Evolutionary conservation across 2,329 filamentous ascomycete genomes (phyloP), one percentile per base, ranked within the genome.

Genomic region (Epichloe uncinata): DNA sequence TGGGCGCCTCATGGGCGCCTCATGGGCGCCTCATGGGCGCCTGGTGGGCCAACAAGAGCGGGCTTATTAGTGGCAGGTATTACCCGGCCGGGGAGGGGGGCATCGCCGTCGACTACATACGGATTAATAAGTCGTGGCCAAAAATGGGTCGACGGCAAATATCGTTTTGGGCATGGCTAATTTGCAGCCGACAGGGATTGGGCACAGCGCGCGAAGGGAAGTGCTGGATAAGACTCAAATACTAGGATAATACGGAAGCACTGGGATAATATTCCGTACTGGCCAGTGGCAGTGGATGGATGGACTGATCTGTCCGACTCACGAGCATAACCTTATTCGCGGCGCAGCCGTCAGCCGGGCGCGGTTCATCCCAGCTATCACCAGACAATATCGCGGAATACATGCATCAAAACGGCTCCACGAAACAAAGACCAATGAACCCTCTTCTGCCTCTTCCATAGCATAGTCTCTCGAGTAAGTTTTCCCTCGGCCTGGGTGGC

Each of bases 1-100:
- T 26, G 6, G 22, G 22, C 20, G 37, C 18, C 18, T 18, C 18
- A 18, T 13, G 18, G 22, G 49, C 49, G 45, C 49, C 33, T 46
- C 2, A 3, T 13, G 18, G 22, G 49, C 49, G 45, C 49, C 33
- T 46, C 6, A 30, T 15, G 18, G 22, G 49, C 49, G 49, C 49
- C 38, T 46, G 22, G n/a, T 9, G 48, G 12, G 7, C 40, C 30
- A 40, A 42, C 36, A 40, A 42, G 46, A 48, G 42, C 9, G 34
- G 52, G 52, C 37, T 44, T 51, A 49, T 46, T 53, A 51, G 49
- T 37, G 52, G 38, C 45, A 49, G 49, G 49, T 45, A 18, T 18
- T 18, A 45, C 44, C 41, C 38, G 46, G 43, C 22, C 42, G 46
- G 38, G 42, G 44, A 18, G 45, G 35, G 16, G 33, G 46, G 45